These are phyloP conservation scores for Hepatocystis sp. DNA, from an alignment of 169 alveolate genomes.

Conservation along the genomic window DNA sequence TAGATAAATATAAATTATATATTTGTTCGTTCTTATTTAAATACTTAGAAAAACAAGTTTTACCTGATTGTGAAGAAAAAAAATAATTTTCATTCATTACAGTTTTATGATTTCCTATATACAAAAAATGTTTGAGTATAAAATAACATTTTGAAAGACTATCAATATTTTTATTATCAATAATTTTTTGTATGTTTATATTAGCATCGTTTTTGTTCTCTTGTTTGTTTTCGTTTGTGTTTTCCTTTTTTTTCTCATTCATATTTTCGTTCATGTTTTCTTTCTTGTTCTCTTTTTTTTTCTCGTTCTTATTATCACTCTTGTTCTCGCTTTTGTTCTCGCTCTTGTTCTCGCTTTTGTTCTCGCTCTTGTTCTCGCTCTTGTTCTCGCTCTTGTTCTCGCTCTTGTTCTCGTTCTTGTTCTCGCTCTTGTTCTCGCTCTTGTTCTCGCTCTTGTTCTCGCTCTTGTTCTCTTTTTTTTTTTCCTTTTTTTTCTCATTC, in stretches of 20 bases:
- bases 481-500: too few relatives aligned
- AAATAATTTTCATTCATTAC: slow-evolving; percentile 49
- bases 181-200: slow-evolving; percentile 29
- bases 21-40: slow-evolving; percentile 18
- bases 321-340: too few relatives aligned
- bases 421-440: too few relatives aligned
- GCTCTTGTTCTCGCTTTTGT: too few relatives aligned
- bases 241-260: not conserved
- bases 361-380: too few relatives aligned
- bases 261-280: not conserved
- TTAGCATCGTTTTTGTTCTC: not conserved
- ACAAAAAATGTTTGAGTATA: slow-evolving; percentile 31
- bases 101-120: slow-evolving; percentile 17
- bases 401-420: too few relatives aligned
- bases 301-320: not conserved
- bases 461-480: too few relatives aligned
- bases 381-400: too few relatives aligned
- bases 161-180: slow-evolving; percentile 36
- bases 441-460: too few relatives aligned
- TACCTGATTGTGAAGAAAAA: slow-evolving; percentile 23
- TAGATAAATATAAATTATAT: slow-evolving; percentile 7
- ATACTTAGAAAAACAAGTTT: slow-evolving; percentile 19
- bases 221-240: not conserved
- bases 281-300: not conserved
- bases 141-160: slow-evolving; percentile 39